Base-by-base conservation (phyloP, 2,329 filamentous ascomycete species). In the Colletotrichum spinosum region DNA sequence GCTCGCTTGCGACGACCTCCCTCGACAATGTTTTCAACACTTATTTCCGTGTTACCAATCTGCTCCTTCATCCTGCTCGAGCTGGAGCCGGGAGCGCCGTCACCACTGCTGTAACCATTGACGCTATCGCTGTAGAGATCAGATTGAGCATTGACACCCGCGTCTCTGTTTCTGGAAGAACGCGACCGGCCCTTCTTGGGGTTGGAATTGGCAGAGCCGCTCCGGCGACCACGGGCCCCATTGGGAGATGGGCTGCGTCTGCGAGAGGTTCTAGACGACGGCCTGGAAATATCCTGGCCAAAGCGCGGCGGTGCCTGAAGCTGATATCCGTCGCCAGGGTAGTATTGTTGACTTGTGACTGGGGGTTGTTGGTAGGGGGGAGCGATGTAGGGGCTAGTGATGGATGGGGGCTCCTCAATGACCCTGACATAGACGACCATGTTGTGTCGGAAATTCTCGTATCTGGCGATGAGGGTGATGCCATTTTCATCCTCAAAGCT, bases 21-120 rank as follows among this genome's bases (percentile, higher is more conserved):
- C 80, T 98, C 95, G 67, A 99, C 92, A 78, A 99, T 98, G 77
- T 99, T 99, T 72, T 97, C 94, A 71, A 97, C 88, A 77, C 95
- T 98, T 75, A 99, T 99, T 72, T 99, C 96, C 13, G 96, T 97
- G 76, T 93, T 97, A 53, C 93, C 94, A 73, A 97, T 88, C 69
- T 93, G 91, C 73, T 97, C 94, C 78, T 92, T 94, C 72, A 86
- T 88, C 77, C 92, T 92, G 73, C 92, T 90, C 65, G 91, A 91
- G 70, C 91, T 85, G 60, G 93, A 94, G 70, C 88, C 91, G 67
- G 92, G 87, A 35, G 90, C 92, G 67, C 90, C 91, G 70, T 97
- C 94, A 71, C 92, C 94, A 77, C 94, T 97, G 80, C 93, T 97
- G 78, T 96, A 96, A 67, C 89, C 90, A 72, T 90, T 90, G 70